phyloP scores from a whole-genome alignment of 2,329 filamentous ascomycete species.

The Ascochyta fabae region DNA sequence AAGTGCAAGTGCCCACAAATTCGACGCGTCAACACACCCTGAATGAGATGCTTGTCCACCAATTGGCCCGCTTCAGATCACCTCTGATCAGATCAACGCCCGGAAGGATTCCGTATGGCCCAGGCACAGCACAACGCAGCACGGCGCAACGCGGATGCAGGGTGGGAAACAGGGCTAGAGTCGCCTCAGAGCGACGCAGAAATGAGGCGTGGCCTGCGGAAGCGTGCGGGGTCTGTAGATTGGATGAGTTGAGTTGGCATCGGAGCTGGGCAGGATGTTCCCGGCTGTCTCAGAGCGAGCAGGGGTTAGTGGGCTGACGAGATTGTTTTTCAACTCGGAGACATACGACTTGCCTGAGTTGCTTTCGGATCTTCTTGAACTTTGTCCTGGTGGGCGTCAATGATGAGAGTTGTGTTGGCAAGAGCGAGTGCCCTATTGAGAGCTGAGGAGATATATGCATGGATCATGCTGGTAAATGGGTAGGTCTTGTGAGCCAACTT shows the following conservation, averaged over 20 bases:
- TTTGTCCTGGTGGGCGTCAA: not conserved
- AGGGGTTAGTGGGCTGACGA: conserved; percentile 10
- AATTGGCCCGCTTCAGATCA: not conserved
- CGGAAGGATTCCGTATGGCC: conserved; percentile 11
- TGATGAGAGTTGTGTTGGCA: not conserved
- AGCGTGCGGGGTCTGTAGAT: conserved; percentile 13
- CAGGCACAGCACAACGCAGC: not conserved
- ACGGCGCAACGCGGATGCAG: not conserved
- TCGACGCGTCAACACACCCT: conserved; percentile 10
- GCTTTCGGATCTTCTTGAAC: not conserved
- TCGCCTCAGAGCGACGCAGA: not conserved
- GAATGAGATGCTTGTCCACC: not conserved
- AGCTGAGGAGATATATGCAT: not conserved
- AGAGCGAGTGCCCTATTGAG: not conserved
- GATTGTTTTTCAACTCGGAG: conserved; percentile 1
- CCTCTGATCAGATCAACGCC: not conserved
- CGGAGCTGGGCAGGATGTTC: conserved; percentile 9
- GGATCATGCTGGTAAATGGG: conserved; percentile 9
- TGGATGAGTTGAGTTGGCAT: conserved; percentile 4
- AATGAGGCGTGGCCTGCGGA: conserved; percentile 10
- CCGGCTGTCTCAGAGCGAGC: conserved; percentile 11
- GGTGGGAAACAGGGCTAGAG: conserved; percentile 1
- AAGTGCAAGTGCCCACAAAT: conserved; percentile 8
- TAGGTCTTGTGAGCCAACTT: not conserved
- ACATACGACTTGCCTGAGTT: not conserved